Conservation (phyloP, 306 rosid genomes). For the Rosa chinensis region DNA sequence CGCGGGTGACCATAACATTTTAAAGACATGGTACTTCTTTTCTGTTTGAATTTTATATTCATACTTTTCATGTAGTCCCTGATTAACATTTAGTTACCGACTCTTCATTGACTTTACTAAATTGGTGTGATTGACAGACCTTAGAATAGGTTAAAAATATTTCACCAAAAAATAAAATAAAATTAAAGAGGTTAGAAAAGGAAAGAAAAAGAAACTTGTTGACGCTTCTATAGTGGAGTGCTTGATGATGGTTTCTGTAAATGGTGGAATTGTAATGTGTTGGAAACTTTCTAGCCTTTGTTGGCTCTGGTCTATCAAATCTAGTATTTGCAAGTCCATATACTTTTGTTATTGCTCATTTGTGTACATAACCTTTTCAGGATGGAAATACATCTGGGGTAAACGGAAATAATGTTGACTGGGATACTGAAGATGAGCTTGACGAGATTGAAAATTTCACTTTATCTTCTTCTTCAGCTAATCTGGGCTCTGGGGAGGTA, state of each 20-base stretch:
- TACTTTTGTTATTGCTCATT: conserved; percentile 12
- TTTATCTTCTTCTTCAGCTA: conserved; percentile 45
- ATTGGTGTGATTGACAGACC: neutral
- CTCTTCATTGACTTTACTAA: conserved; percentile 14
- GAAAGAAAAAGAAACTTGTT: neutral
- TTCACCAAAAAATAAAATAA: neutral
- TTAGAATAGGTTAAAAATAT: neutral
- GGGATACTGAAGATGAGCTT: conserved; percentile 86
- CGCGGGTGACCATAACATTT: conserved; percentile 9
- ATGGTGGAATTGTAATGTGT: neutral
- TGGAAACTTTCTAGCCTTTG: neutral
- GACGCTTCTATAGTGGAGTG: neutral
- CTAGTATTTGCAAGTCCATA: neutral
- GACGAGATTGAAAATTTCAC: conserved; percentile 60
- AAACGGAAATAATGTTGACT: conserved; percentile 57
- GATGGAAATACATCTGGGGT: conserved; percentile 57
- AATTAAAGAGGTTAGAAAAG: neutral
- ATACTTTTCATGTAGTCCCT: neutral
- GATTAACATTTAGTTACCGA: neutral
- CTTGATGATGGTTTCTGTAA: neutral
- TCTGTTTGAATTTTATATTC: neutral
- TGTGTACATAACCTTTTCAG: conserved; percentile 40
- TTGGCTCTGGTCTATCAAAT: neutral
- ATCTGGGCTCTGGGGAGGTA: conserved; percentile 53
- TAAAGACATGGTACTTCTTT: conserved; percentile 33